Conservation (phyloP, 768 basidiomycete genomes). For the Pleurotus ostreatus region DNA sequence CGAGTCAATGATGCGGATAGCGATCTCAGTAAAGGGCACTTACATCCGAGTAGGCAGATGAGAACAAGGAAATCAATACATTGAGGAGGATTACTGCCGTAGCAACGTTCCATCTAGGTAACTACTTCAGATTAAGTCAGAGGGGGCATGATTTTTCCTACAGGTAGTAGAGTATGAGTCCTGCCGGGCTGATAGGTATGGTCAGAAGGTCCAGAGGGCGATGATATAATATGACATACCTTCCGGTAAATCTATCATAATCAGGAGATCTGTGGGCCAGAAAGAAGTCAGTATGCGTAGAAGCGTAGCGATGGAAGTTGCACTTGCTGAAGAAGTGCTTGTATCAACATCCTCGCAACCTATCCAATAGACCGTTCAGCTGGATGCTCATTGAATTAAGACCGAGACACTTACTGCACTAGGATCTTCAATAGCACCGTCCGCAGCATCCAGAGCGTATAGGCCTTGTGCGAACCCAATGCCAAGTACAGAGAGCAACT, state of each 20-base stretch:
- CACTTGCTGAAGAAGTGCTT: constrained; percentile 76
- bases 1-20: background rate
- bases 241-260: constrained; percentile 51
- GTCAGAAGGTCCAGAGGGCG: background rate
- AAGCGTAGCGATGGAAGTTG: background rate
- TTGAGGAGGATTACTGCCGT: constrained; percentile 86
- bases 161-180: constrained; percentile 78
- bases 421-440: constrained; percentile 63
- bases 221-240: constrained; percentile 25
- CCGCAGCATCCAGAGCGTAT: constrained; percentile 88
- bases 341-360: constrained; percentile 70
- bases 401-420: constrained; percentile 31
- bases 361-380: constrained; percentile 18
- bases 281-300: background rate
- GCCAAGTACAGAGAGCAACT: constrained; percentile 80
- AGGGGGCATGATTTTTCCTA: constrained; percentile 28
- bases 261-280: constrained; percentile 51
- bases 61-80: constrained; percentile 92
- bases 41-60: constrained; percentile 88
- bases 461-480: constrained; percentile 85
- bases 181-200: constrained; percentile 36
- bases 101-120: constrained; percentile 71
- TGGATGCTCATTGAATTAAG: background rate
- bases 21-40: constrained; percentile 17
- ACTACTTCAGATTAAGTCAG: background rate